A percentile compares a stretch with the other conserved stretches of the same genome.
phyloP scores from a whole-genome alignment of 2,329 filamentous ascomycete species.

The Tolypocladium album region DNA sequence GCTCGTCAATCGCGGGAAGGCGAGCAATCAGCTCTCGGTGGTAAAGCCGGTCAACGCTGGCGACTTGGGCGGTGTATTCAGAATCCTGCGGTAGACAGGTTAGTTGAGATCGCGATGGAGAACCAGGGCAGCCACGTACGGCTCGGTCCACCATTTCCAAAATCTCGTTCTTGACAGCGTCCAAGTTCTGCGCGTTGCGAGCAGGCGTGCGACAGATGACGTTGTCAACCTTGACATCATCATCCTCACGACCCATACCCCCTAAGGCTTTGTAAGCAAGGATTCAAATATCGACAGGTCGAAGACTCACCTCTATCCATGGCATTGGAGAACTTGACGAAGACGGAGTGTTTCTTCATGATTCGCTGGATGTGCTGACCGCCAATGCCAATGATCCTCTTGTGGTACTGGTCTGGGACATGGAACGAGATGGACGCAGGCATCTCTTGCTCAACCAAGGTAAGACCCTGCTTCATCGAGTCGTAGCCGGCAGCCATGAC shows the following conservation, averaged over 20 bases:
- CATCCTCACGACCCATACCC: constrained; percentile 84
- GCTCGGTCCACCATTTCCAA: constrained; percentile 98
- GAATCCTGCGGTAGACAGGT: constrained; percentile 52
- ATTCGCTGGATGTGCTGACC: constrained; percentile 98
- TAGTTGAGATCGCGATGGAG: constrained; percentile 1
- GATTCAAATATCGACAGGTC: background rate
- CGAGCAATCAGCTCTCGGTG: constrained; percentile 88
- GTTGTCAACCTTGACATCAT: constrained; percentile 97
- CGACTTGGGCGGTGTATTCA: constrained; percentile 89
- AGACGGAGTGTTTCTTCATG: constrained; percentile 99
- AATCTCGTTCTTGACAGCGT: constrained; percentile 97
- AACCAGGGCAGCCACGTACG: constrained; percentile 34
- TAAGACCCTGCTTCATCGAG: constrained; percentile 83
- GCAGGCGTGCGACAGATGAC: constrained; percentile 97
- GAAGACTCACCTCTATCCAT: constrained; percentile 69
- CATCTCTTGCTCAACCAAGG: constrained; percentile 97
- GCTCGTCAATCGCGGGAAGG: constrained; percentile 78
- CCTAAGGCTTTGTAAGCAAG: constrained; percentile 18
- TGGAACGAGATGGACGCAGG: constrained; percentile 98
- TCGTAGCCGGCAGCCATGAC: constrained; percentile 89
- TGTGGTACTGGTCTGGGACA: constrained; percentile 97
- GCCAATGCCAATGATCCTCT: constrained; percentile 97
- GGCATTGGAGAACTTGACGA: constrained; percentile 98
- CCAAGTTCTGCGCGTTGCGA: constrained; percentile 90
- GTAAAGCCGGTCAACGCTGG: constrained; percentile 88